Percentiles rank a stretch among this genome's conserved stretches.
Evolutionary conservation across 2,329 filamentous ascomycete genomes (phyloP).

Genomic region (Diaporthe caulivora): DNA sequence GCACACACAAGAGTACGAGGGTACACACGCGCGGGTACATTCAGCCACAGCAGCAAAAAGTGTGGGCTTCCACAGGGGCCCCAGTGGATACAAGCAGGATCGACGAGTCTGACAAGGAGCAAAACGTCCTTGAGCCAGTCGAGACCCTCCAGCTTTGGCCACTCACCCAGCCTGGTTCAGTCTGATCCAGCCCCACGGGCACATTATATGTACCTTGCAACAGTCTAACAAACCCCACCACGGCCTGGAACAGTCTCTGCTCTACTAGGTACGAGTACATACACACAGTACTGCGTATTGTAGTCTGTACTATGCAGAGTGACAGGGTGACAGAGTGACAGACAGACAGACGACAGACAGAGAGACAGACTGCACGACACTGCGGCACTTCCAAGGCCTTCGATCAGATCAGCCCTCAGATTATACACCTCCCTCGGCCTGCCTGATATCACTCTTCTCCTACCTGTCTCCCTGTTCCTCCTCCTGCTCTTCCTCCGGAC

Average conservation of each 20-base stretch:
- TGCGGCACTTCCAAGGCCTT: conserved; percentile 28
- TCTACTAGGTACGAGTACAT: too few relatives aligned
- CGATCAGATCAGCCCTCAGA: neutral
- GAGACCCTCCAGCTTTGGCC: too few relatives aligned
- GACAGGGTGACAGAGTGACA: too few relatives aligned
- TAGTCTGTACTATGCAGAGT: too few relatives aligned
- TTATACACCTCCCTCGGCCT: neutral
- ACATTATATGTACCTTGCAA: conserved; percentile 27
- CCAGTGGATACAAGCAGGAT: conserved; percentile 16
- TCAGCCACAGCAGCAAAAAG: neutral
- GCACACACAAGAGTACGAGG: neutral
- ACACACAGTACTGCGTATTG: too few relatives aligned
- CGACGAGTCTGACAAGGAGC: conserved; percentile 32
- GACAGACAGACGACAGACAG: too few relatives aligned
- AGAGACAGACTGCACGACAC: neutral
- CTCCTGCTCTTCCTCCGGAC: neutral
- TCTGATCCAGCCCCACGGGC: conserved; percentile 28
- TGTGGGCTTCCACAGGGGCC: conserved; percentile 22
- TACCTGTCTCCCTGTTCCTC: neutral
- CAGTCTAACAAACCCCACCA: conserved; percentile 26
- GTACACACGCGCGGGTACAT: neutral
- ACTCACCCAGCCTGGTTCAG: neutral
- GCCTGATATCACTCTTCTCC: neutral
- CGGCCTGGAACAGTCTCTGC: conserved; percentile 35
- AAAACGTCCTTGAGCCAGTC: conserved; percentile 32